phyloP scores from a whole-genome alignment of 305 asterid species.

The Solanum chacoense region DNA sequence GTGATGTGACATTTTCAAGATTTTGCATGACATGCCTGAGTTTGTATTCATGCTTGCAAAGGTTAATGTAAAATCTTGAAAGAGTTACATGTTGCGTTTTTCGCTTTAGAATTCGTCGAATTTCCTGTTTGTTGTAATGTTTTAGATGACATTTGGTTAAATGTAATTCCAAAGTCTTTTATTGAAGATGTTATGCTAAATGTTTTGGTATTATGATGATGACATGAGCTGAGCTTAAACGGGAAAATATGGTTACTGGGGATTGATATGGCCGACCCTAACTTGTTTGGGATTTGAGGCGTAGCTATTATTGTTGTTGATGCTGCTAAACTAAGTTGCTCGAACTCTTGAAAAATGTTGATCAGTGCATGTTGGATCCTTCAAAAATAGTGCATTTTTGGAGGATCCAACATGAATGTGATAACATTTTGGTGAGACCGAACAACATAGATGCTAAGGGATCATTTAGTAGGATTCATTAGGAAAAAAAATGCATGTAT shows the following conservation, averaged over 20 bases:
- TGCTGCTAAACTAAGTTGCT: neutral
- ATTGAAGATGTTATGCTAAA: neutral
- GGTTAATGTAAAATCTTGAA: slow-evolving; percentile 1
- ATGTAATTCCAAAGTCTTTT: neutral
- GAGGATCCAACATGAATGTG: neutral
- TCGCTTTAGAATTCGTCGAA: neutral
- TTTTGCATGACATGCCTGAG: neutral
- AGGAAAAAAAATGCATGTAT: neutral
- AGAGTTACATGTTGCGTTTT: neutral
- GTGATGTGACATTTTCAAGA: slow-evolving; percentile 3
- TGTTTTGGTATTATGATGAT: neutral
- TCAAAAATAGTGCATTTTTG: neutral
- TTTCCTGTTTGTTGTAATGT: neutral
- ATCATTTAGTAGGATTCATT: neutral
- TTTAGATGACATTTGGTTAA: slow-evolving; percentile 1
- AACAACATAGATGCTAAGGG: neutral
- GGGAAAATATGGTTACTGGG: neutral
- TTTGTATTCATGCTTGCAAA: neutral
- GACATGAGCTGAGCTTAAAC: neutral
- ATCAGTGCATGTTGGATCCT: neutral
- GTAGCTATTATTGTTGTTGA: neutral
- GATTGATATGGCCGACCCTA: neutral
- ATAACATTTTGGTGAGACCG: neutral
- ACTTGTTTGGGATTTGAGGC: neutral
- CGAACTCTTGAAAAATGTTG: neutral